Evolutionary conservation across 2,329 filamentous ascomycete species (phyloP).

Genomic region (Claviceps citrina): DNA sequence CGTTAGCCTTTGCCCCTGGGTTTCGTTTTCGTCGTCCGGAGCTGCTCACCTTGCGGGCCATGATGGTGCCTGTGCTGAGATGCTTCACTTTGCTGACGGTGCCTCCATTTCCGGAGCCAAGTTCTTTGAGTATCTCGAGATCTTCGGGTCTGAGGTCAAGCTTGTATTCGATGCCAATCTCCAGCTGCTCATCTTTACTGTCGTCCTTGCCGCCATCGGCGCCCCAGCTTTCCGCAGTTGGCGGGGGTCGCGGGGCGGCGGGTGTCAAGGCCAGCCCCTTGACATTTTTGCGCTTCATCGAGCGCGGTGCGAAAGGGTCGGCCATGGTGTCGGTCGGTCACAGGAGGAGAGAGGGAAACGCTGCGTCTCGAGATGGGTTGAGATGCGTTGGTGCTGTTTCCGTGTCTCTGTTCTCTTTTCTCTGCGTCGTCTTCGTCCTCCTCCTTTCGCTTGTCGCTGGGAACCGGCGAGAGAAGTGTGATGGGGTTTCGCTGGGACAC

Average conservation of each 20-base stretch:
- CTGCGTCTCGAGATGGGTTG: neutral
- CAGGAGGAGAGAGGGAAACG: neutral
- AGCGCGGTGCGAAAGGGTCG: conserved; percentile 50
- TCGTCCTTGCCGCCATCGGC: conserved; percentile 45
- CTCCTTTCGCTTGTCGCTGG: neutral
- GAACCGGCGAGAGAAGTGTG: neutral
- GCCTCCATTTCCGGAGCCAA: conserved; percentile 90
- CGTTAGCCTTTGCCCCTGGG: conserved; percentile 7
- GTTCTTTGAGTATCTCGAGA: conserved; percentile 80
- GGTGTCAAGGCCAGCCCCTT: conserved; percentile 84
- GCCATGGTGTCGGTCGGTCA: conserved; percentile 31
- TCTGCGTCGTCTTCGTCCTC: neutral
- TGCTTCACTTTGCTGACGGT: conserved; percentile 98
- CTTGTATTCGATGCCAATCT: conserved; percentile 96
- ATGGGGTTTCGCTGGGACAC: neutral
- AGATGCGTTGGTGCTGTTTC: neutral
- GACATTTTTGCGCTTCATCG: conserved; percentile 98
- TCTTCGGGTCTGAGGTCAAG: conserved; percentile 85
- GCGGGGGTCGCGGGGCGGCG: conserved; percentile 54
- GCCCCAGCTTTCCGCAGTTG: conserved; percentile 54
- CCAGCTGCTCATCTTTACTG: conserved; percentile 49
- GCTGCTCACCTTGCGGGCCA: conserved; percentile 77
- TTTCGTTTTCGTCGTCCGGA: neutral
- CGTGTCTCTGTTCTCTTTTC: neutral
- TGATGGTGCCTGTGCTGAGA: conserved; percentile 82